Conservation (phyloP, 495 filamentous ascomycete species). For the Patellaria atrata region DNA sequence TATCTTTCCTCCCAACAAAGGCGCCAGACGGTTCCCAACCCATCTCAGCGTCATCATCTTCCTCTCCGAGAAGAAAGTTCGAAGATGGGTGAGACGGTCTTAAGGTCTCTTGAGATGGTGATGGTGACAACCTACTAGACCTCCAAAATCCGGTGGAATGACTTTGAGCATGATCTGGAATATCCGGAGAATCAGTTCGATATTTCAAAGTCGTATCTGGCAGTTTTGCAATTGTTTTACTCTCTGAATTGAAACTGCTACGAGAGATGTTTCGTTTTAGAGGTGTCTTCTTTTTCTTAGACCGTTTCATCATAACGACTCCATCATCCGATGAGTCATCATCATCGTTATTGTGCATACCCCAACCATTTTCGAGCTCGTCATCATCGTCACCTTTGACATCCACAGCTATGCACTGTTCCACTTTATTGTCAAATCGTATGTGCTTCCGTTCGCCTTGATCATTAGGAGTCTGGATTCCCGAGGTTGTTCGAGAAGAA, state of each 20-base stretch:
- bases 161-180: constrained; percentile 31
- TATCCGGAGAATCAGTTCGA: constrained; percentile 60
- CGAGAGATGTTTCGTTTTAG: constrained; percentile 32
- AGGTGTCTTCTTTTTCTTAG: constrained; percentile 31
- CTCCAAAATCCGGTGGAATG: constrained; percentile 24
- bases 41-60: constrained; percentile 48
- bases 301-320: constrained; percentile 72
- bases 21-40: constrained; percentile 33
- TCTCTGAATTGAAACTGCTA: constrained; percentile 45
- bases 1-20: constrained; percentile 27
- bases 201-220: constrained; percentile 89
- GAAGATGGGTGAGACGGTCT: constrained; percentile 54
- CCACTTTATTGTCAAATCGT: constrained; percentile 89
- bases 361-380: constrained; percentile 24
- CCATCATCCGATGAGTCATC: constrained; percentile 59
- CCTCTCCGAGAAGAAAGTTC: constrained; percentile 46
- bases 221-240: constrained; percentile 85
- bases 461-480: constrained; percentile 51
- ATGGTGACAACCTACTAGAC: constrained; percentile 39
- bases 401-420: constrained; percentile 91
- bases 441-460: constrained; percentile 63
- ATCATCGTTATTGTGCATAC: constrained; percentile 35
- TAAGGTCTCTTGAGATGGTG: constrained; percentile 64
- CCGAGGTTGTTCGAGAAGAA: constrained; percentile 46
- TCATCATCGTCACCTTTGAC: constrained; percentile 53